Conservation (phyloP, 176 grass and related monocot species). For the Thalia dealbata region DNA sequence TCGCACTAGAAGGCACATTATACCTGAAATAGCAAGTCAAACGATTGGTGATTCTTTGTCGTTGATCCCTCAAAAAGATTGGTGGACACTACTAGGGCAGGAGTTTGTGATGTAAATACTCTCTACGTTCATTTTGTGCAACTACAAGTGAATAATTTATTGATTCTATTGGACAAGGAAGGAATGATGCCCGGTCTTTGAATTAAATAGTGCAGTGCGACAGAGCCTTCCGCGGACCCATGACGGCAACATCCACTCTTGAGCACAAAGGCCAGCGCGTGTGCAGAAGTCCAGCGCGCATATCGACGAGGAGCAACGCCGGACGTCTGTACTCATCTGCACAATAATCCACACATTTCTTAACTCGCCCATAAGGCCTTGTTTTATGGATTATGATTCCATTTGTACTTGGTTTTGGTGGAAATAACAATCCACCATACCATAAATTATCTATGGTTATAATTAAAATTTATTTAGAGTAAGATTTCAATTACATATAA, state of each 20-base stretch:
- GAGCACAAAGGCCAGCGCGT: too few species aligned
- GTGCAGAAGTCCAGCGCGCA: slow-evolving; percentile 90
- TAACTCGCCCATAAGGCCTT: too few species aligned
- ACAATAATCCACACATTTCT: not conserved
- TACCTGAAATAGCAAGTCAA: not conserved
- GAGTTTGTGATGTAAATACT: not conserved
- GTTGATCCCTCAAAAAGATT: not conserved
- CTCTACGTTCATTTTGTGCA: too few species aligned
- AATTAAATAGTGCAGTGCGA: slow-evolving; percentile 27
- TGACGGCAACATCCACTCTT: slow-evolving; percentile 93
- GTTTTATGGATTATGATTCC: too few species aligned
- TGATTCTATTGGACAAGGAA: too few species aligned
- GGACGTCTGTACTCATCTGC: slow-evolving; percentile 61
- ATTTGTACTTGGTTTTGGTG: too few species aligned
- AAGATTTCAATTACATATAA: too few species aligned
- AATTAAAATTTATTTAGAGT: too few species aligned
- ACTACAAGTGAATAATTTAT: not conserved
- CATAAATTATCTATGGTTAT: too few species aligned
- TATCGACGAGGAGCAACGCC: slow-evolving; percentile 68
- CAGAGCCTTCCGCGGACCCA: slow-evolving; percentile 86
- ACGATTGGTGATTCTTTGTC: not conserved
- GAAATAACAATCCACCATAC: too few species aligned
- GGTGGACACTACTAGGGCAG: not conserved
- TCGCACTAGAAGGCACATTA: not conserved
- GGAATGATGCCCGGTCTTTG: not conserved